Evolutionary conservation across 164 flowering plant species (phyloP).

Genomic region (Magnolia officinalis): DNA sequence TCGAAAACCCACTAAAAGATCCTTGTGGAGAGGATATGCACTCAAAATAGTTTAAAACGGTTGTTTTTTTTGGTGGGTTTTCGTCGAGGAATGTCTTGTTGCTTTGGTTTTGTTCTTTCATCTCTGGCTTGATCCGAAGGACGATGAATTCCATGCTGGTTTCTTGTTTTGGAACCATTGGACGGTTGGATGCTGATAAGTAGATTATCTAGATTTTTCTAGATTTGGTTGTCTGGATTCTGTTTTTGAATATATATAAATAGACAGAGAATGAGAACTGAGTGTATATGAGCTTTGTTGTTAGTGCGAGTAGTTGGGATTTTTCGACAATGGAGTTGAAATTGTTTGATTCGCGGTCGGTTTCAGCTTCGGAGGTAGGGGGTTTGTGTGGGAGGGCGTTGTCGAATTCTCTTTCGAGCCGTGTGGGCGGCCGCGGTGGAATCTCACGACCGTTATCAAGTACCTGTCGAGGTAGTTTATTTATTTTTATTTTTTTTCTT

Average conservation of each 20-base stretch:
- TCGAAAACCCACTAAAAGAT: not conserved
- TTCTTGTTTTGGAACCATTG: constrained; percentile 18
- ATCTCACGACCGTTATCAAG: not conserved
- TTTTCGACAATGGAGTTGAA: constrained; percentile 23
- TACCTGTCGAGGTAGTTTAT: constrained; percentile 11
- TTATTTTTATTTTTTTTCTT: not conserved
- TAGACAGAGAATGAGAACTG: constrained; percentile 13
- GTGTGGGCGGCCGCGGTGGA: constrained; percentile 1
- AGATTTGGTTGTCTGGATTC: not conserved
- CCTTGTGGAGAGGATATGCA: not conserved
- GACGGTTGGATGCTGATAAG: not conserved
- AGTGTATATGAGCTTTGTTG: constrained; percentile 11
- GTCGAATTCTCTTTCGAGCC: constrained; percentile 6
- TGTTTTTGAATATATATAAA: constrained; percentile 4
- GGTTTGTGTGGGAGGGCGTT: constrained; percentile 11
- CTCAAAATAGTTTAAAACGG: not conserved
- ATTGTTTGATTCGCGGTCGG: constrained; percentile 10
- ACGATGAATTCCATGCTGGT: constrained; percentile 20
- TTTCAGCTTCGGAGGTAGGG: constrained; percentile 13
- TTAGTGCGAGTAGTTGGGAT: constrained; percentile 5
- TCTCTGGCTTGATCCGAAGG: constrained; percentile 23
- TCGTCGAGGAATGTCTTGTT: not conserved
- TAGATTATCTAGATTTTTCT: not conserved
- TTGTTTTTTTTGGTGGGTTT: not conserved
- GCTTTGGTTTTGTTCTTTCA: constrained; percentile 9